Base-by-base conservation (phyloP, 768 basidiomycete species). In the Panaeolus cyanescens region DNA sequence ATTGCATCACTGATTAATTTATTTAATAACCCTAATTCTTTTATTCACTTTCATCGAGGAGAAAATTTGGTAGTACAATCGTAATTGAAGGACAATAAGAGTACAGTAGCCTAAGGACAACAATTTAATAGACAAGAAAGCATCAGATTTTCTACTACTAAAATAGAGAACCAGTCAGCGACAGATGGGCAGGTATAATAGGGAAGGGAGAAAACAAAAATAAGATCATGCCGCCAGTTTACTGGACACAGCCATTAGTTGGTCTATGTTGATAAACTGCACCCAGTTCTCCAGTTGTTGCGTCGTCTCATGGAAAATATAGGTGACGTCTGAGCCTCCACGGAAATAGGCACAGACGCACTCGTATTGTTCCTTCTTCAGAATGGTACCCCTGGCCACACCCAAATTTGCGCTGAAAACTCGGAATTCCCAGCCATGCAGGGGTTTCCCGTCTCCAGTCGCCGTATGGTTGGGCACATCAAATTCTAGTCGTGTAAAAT, bases 381-480 rank as follows among this genome's bases (percentile, higher is more conserved):
- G 75, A 28, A 80, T 66, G 13, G 83, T 82, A 32, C 79, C 74
- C 7, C 88, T 81, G 12, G 85, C 84, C 2, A 92, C 87, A 15
- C 89, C 90, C 15, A 93, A 81, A 58, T 85, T 84, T 13, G 89
- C 85, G 59, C 82, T 83, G 82, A 90, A 95, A 39, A 94, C 77
- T 7, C 93, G 84, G 74, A 95, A 93, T 71, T 95, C 93, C 93
- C 93, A 95, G 0, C 93, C 93, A 19, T 81, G 79, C 0, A 94
- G 78, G 1, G 85, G 83, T 42, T 85, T 82, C 4, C 86, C 85
- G 71, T 94, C 93, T 1, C 89, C 89, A 1, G 75, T 80, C 6
- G 88, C 90, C 2, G 74, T 80, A 63, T 84, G 77, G 34, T 82
- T 81, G 12, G 65, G 88, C 53, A 93, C 83, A 72, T 93, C 85